A percentile compares a stretch with the other conserved stretches of the same genome.
phyloP scores from a whole-genome alignment of 164 flowering plant species.

The Annona squamosa region DNA sequence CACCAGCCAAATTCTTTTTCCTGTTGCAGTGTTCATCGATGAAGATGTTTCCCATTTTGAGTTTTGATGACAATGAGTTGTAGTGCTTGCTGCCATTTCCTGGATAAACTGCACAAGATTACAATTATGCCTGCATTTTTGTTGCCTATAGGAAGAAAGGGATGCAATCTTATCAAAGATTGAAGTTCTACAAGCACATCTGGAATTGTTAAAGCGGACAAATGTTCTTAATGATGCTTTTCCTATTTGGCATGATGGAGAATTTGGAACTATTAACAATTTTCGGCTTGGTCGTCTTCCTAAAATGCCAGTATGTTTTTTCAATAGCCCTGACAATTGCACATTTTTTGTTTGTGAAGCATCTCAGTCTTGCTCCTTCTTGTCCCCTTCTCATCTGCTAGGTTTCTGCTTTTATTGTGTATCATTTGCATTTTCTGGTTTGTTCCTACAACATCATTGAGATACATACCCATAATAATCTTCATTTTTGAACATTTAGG shows the following conservation, averaged over 20 bases:
- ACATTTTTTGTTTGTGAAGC: neutral
- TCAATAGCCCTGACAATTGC: neutral
- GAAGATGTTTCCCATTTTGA: neutral
- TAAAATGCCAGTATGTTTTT: slow-evolving; percentile 55
- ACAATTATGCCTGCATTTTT: neutral
- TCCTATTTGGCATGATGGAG: slow-evolving; percentile 90
- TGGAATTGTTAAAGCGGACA: slow-evolving; percentile 83
- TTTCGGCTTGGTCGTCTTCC: slow-evolving; percentile 96
- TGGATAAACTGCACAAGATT: neutral
- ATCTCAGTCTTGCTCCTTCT: neutral
- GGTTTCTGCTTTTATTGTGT: neutral
- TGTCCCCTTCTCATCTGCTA: neutral
- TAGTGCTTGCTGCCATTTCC: neutral
- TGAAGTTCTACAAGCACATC: slow-evolving; percentile 94
- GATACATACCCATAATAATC: neutral
- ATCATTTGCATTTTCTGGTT: neutral
- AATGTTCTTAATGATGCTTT: slow-evolving; percentile 96
- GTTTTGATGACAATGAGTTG: neutral
- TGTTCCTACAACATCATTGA: neutral
- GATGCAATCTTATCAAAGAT: slow-evolving; percentile 89
- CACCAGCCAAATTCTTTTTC: neutral
- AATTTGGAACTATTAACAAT: slow-evolving; percentile 97
- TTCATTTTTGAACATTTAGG: slow-evolving; percentile 31
- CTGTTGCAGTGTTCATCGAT: neutral
- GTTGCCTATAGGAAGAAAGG: slow-evolving; percentile 70